These are phyloP conservation scores for Akanthomyces uredinophilus DNA, from an alignment of 2,329 filamentous ascomycete genomes.

Conservation along the genomic window DNA sequence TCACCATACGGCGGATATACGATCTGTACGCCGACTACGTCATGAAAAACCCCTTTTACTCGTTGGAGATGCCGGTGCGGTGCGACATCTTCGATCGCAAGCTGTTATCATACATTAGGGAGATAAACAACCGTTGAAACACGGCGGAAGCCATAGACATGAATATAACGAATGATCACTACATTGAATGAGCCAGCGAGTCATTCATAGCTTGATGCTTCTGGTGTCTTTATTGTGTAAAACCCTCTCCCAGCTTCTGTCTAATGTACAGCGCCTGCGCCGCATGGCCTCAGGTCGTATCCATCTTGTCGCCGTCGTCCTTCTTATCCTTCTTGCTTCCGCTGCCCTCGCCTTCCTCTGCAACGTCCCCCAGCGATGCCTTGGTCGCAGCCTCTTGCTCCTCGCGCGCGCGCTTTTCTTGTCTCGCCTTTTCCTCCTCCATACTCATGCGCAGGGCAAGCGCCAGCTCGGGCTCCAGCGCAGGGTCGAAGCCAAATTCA, in stretches of 20 bases:
- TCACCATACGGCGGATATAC: conserved; percentile 78
- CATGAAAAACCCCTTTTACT: conserved; percentile 99
- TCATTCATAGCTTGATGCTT: background rate
- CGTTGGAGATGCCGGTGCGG: conserved; percentile 92
- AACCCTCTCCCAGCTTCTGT: conserved; percentile 25
- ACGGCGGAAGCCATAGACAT: background rate
- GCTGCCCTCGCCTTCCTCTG: conserved; percentile 69
- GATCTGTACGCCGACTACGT: conserved; percentile 95
- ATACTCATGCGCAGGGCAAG: conserved; percentile 94
- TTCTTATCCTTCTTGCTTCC: conserved; percentile 42
- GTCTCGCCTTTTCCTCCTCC: conserved; percentile 93
- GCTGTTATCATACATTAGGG: conserved; percentile 72
- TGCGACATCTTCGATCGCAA: conserved; percentile 94
- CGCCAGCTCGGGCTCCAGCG: conserved; percentile 87
- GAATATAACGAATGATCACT: conserved; percentile 1
- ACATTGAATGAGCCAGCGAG: background rate
- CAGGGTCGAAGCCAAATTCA: conserved; percentile 80
- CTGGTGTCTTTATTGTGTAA: background rate
- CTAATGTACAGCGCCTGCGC: conserved; percentile 34
- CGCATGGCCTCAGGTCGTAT: conserved; percentile 63
- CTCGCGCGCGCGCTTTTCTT: conserved; percentile 77
- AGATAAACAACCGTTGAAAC: conserved; percentile 54
- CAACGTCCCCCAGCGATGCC: conserved; percentile 72
- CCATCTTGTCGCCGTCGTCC: conserved; percentile 71
- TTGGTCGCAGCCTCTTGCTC: conserved; percentile 70